phyloP scores from a whole-genome alignment of 148 eudicot genomes.

The Agrostemma githago region DNA sequence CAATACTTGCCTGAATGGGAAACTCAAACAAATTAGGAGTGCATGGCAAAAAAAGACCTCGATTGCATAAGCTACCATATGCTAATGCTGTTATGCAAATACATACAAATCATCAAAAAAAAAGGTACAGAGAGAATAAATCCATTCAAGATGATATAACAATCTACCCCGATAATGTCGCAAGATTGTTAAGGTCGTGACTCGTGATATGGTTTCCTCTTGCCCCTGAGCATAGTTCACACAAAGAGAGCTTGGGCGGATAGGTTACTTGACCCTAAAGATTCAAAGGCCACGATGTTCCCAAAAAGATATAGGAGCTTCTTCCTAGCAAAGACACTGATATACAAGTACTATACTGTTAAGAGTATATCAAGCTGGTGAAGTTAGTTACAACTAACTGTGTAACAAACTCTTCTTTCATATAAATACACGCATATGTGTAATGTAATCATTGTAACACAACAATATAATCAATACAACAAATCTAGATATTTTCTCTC shows the following conservation, averaged over 20 bases:
- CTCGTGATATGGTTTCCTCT: neutral
- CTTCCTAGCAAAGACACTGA: neutral
- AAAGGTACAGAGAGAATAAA: neutral
- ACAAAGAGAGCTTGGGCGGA: neutral
- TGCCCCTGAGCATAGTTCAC: neutral
- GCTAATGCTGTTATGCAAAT: neutral
- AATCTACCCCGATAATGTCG: neutral
- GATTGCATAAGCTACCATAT: neutral
- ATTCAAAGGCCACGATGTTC: neutral
- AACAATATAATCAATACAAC: no score
- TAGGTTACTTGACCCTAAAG: neutral
- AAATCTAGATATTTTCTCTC: no score
- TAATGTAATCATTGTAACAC: no score
- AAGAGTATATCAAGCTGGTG: no score
- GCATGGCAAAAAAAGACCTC: neutral
- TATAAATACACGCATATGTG: no score
- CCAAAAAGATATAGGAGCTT: neutral
- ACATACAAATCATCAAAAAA: neutral
- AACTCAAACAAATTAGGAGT: conserved; percentile 1
- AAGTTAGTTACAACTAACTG: no score
- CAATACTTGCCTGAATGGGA: conserved; percentile 55
- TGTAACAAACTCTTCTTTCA: no score
- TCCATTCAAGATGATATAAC: neutral
- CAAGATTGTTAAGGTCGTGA: neutral
- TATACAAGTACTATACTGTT: neutral